phyloP scores from a whole-genome alignment of 768 basidiomycete species.

The Boletales sp. region DNA sequence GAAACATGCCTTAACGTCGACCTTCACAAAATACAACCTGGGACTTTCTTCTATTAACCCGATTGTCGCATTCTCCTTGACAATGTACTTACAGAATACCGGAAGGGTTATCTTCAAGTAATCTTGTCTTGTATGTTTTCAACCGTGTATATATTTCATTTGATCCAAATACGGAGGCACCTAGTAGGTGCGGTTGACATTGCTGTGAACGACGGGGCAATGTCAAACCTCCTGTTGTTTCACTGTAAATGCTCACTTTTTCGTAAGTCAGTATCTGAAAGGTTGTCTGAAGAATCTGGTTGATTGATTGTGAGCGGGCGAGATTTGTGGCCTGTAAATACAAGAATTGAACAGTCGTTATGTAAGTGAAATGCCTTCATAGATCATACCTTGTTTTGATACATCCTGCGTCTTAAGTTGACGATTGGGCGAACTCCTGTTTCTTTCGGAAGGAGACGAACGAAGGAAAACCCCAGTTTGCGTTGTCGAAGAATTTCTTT shows the following conservation, averaged over 20 bases:
- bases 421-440: conserved; percentile 93
- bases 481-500: conserved; percentile 66
- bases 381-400: conserved; percentile 28
- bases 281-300: conserved; percentile 77
- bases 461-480: conserved; percentile 77
- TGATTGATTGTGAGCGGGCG: conserved; percentile 62
- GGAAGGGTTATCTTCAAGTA: conserved; percentile 36
- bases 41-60: conserved; percentile 48
- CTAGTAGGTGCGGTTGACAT: conserved; percentile 58
- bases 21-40: conserved; percentile 90
- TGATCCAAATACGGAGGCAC: conserved; percentile 77
- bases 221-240: background rate
- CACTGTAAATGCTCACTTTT: conserved; percentile 46
- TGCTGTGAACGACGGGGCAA: conserved; percentile 41
- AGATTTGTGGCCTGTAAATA: conserved; percentile 28
- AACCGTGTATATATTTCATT: conserved; percentile 79
- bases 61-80: background rate
- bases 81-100: conserved; percentile 50
- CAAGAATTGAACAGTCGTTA: background rate
- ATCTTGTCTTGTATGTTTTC: conserved; percentile 60
- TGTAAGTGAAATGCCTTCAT: background rate
- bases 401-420: conserved; percentile 65
- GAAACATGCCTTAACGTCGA: conserved; percentile 95
- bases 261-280: conserved; percentile 89
- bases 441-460: conserved; percentile 90